Conservation (phyloP, 2,329 filamentous ascomycete genomes). For the Penicillium brasilianum region DNA sequence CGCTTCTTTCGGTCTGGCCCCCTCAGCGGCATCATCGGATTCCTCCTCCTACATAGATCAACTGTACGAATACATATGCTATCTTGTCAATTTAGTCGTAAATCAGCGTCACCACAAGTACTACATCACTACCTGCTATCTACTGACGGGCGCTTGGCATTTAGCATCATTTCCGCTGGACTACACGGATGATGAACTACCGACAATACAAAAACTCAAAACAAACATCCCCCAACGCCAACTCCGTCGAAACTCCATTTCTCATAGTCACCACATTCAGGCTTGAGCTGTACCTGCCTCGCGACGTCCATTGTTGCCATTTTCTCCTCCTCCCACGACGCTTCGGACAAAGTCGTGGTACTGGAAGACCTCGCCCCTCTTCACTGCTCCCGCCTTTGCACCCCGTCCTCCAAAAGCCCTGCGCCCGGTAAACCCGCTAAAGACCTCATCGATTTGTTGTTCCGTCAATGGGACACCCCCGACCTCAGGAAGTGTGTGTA, state of each 20-base stretch:
- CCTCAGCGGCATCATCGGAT: slow-evolving; percentile 7
- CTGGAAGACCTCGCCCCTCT: slow-evolving; percentile 85
- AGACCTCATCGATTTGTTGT: slow-evolving; percentile 81
- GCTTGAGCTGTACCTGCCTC: slow-evolving; percentile 23
- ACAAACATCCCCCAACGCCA: slow-evolving; percentile 22
- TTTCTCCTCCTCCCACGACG: slow-evolving; percentile 60
- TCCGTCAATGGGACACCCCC: slow-evolving; percentile 69
- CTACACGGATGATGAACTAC: background rate
- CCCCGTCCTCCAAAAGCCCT: slow-evolving; percentile 73
- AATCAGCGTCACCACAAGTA: background rate
- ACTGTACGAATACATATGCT: background rate
- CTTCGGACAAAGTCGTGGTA: slow-evolving; percentile 90
- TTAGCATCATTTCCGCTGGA: background rate
- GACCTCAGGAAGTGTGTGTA: slow-evolving; percentile 79
- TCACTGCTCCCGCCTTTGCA: slow-evolving; percentile 57
- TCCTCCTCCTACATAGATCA: background rate
- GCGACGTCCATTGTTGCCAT: slow-evolving; percentile 33
- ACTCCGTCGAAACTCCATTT: slow-evolving; percentile 8
- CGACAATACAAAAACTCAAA: slow-evolving; percentile 13
- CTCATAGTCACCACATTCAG: slow-evolving; percentile 17
- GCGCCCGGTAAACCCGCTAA: slow-evolving; percentile 82
- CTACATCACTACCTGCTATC: background rate
- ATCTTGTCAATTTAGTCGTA: background rate
- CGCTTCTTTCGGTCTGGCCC: background rate
- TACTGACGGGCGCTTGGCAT: background rate